These are phyloP conservation scores for Ophiosphaerella korrae DNA, from an alignment of 2,329 filamentous ascomycete genomes.

Conservation along the genomic window DNA sequence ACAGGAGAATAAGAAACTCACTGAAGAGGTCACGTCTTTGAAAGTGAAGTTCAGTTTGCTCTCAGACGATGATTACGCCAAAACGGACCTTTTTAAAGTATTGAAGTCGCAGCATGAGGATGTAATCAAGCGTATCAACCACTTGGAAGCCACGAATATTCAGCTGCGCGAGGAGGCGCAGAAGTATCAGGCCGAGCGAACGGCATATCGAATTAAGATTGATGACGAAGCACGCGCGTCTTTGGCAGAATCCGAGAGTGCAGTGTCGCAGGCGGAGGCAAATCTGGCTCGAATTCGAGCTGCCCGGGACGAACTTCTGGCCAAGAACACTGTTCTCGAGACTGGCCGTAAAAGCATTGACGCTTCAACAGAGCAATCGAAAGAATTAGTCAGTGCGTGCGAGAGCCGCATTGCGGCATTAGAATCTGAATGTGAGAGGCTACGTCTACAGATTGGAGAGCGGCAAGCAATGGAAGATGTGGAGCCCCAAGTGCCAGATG, in stretches of 20 bases:
- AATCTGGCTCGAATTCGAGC: slow-evolving; percentile 86
- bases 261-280: slow-evolving; percentile 78
- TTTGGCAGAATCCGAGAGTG: slow-evolving; percentile 78
- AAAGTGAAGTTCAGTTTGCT: slow-evolving; percentile 71
- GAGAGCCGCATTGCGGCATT: slow-evolving; percentile 80
- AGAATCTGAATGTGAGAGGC: slow-evolving; percentile 79
- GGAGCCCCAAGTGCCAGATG: slow-evolving; percentile 55
- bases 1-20: slow-evolving; percentile 73
- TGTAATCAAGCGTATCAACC: slow-evolving; percentile 87
- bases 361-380: slow-evolving; percentile 71
- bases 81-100: slow-evolving; percentile 91
- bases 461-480: slow-evolving; percentile 26
- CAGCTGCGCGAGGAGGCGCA: slow-evolving; percentile 83
- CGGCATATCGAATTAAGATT: slow-evolving; percentile 77
- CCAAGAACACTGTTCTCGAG: slow-evolving; percentile 80
- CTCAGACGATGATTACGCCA: slow-evolving; percentile 90
- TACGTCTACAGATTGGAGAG: slow-evolving; percentile 63
- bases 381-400: slow-evolving; percentile 78
- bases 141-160: slow-evolving; percentile 85
- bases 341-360: slow-evolving; percentile 78
- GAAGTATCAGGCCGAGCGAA: slow-evolving; percentile 83
- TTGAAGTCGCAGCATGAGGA: slow-evolving; percentile 91
- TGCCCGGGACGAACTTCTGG: slow-evolving; percentile 80
- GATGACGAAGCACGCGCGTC: slow-evolving; percentile 78
- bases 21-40: slow-evolving; percentile 79